phyloP scores from a whole-genome alignment of 1,284 basidiomycete genomes.

The Naganishia liquefaciens region DNA sequence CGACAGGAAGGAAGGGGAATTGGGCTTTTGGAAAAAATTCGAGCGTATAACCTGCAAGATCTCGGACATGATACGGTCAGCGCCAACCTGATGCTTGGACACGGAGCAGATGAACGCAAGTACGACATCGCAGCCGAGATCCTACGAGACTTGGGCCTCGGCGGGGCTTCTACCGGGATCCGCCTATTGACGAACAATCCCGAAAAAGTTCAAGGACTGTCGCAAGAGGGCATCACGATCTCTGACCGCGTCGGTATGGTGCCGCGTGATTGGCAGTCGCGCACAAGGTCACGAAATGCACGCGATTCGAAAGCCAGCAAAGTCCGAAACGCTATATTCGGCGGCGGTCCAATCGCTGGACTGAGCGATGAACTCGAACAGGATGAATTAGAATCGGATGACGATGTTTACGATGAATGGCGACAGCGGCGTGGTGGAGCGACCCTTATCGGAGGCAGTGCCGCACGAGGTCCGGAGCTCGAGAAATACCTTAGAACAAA shows the following conservation, averaged over 20 bases:
- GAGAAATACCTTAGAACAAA: conserved; percentile 97
- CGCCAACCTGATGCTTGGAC: conserved; percentile 93
- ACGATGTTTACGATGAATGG: conserved; percentile 54
- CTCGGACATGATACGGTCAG: conserved; percentile 97
- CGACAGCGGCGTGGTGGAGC: conserved; percentile 65
- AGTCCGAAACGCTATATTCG: conserved; percentile 33
- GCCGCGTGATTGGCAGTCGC: conserved; percentile 77
- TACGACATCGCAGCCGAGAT: conserved; percentile 93
- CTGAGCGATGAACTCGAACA: conserved; percentile 18
- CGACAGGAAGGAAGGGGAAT: conserved; percentile 99
- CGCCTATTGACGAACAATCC: conserved; percentile 95
- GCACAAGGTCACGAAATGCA: conserved; percentile 28
- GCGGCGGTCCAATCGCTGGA: background rate
- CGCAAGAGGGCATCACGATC: conserved; percentile 77
- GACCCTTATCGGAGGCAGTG: conserved; percentile 79
- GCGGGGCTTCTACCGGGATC: conserved; percentile 62
- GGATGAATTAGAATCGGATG: conserved; percentile 39
- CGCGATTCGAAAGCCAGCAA: conserved; percentile 27
- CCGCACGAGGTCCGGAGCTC: conserved; percentile 79
- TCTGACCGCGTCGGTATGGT: conserved; percentile 91
- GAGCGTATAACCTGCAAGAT: conserved; percentile 98
- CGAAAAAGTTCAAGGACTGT: conserved; percentile 87
- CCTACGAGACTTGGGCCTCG: conserved; percentile 78
- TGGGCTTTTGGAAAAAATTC: conserved; percentile 90
- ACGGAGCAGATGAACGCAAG: conserved; percentile 88